phyloP scores from a whole-genome alignment of 2,329 filamentous ascomycete species.

The Fusarium lateritium region DNA sequence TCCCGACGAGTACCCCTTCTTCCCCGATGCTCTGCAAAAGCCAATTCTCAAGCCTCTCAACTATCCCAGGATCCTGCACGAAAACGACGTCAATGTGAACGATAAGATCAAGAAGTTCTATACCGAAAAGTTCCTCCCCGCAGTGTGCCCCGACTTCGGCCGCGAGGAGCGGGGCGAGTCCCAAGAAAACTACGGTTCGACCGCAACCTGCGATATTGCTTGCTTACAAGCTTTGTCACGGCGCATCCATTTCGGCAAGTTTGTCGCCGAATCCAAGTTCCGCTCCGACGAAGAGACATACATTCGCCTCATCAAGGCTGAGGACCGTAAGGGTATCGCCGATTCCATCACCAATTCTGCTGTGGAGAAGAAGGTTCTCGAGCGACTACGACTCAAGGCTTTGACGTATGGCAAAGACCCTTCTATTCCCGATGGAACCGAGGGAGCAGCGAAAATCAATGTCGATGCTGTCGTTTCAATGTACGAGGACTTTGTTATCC shows the following conservation, averaged over 20 bases:
- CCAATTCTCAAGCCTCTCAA: slow-evolving; percentile 89
- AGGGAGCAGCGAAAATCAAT: slow-evolving; percentile 84
- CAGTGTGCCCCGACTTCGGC: slow-evolving; percentile 84
- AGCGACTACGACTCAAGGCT: slow-evolving; percentile 88
- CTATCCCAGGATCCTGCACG: slow-evolving; percentile 90
- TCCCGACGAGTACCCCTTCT: slow-evolving; percentile 98
- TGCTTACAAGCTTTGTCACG: slow-evolving; percentile 91
- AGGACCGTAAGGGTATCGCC: slow-evolving; percentile 85
- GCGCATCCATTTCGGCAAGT: slow-evolving; percentile 97
- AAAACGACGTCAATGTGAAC: slow-evolving; percentile 93
- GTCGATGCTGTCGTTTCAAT: slow-evolving; percentile 91
- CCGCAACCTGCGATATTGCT: slow-evolving; percentile 90
- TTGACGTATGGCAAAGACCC: slow-evolving; percentile 95
- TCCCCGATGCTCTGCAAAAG: slow-evolving; percentile 82
- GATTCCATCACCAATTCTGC: slow-evolving; percentile 90
- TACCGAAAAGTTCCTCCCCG: slow-evolving; percentile 84
- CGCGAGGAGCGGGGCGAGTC: slow-evolving; percentile 85
- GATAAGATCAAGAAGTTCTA: slow-evolving; percentile 88
- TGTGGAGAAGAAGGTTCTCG: slow-evolving; percentile 93
- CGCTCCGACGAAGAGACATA: slow-evolving; percentile 84
- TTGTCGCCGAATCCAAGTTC: slow-evolving; percentile 97
- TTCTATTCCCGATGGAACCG: slow-evolving; percentile 68
- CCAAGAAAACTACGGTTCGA: slow-evolving; percentile 95
- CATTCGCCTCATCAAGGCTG: slow-evolving; percentile 84
- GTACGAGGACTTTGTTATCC: slow-evolving; percentile 95